These are phyloP conservation scores for Trichosanthes cucumerina DNA, from an alignment of 306 rosid genomes.

Conservation along the genomic window DNA sequence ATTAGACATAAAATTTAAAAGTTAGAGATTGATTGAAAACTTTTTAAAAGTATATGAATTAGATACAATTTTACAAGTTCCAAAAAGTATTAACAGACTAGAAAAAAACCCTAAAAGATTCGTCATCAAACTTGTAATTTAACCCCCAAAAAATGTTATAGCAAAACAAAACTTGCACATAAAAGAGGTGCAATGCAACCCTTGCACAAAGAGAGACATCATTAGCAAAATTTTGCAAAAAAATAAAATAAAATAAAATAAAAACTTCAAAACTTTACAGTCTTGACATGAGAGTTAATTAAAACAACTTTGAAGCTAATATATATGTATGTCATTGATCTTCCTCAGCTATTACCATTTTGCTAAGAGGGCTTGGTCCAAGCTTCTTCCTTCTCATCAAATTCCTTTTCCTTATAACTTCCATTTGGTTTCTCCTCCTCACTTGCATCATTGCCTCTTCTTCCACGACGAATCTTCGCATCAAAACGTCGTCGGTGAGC, in stretches of 20 bases:
- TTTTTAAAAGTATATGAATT: no score
- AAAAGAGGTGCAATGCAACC: neutral
- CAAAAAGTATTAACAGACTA: no score
- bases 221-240: neutral
- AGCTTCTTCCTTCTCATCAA: slow-evolving; percentile 53
- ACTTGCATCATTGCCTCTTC: slow-evolving; percentile 98
- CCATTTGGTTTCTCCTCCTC: slow-evolving; percentile 83
- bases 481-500: slow-evolving; percentile 77
- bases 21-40: no score
- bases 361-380: slow-evolving; percentile 85
- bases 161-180: neutral
- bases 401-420: slow-evolving; percentile 58
- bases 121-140: no score
- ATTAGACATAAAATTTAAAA: no score
- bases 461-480: slow-evolving; percentile 83
- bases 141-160: neutral
- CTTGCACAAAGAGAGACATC: neutral
- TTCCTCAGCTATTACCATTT: slow-evolving; percentile 53
- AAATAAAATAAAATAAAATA: no score
- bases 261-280: neutral
- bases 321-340: slow-evolving; percentile 11
- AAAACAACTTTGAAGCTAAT: neutral
- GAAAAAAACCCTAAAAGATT: no score
- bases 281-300: neutral
- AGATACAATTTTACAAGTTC: no score